Base-by-base conservation (phyloP, 164 flowering plant genomes). In the Macadamia tetraphylla region DNA sequence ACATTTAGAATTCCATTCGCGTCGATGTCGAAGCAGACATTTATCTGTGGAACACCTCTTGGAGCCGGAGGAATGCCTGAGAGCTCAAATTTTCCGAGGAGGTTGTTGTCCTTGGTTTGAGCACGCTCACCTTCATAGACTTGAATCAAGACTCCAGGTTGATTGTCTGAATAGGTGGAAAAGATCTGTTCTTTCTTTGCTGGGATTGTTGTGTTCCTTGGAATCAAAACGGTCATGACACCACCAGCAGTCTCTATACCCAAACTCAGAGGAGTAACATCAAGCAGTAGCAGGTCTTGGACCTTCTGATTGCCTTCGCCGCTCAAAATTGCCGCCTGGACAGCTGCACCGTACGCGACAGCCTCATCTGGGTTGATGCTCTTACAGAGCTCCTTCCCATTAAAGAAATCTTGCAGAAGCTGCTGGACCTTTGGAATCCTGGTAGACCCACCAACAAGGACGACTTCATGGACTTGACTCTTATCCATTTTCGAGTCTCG, bases 211-310 rank as follows among this genome's bases (percentile, higher is more conserved):
- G 78, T 76, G 67, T 76, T 76, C n/a, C 75, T 68, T 3, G 75
- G 70, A 30, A 76, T 69, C 66, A 71, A 23, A 0, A 31, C 44
- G 6, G 65, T 76, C 75, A 70, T 73, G 2, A 76, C 75, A 6
- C 79, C 79, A 17, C 82, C 82, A 3, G 79, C 79, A 6, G 79
- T 76, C 52, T 73, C 77, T 1, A 76, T 43, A 6, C 79, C 79
- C 1, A 79, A 64, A 56, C 73, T 67, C 15, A 79, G 60, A 0
- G 81, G 79, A 12, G 81, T 71, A 4, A 79, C 79, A 42, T 78
- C 77, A 7, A 67, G 73, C 32, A 77, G 62, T 1, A 74, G 29
- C 64, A 77, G 42, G 43, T 72, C 74, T 40, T 70, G 81, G 12
- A 78, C 72, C 74, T 72, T 75, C 46, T 72, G 58, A 31, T 70